Conservation (phyloP, 2,329 filamentous ascomycete genomes). For the Bipolaris zeicola region DNA sequence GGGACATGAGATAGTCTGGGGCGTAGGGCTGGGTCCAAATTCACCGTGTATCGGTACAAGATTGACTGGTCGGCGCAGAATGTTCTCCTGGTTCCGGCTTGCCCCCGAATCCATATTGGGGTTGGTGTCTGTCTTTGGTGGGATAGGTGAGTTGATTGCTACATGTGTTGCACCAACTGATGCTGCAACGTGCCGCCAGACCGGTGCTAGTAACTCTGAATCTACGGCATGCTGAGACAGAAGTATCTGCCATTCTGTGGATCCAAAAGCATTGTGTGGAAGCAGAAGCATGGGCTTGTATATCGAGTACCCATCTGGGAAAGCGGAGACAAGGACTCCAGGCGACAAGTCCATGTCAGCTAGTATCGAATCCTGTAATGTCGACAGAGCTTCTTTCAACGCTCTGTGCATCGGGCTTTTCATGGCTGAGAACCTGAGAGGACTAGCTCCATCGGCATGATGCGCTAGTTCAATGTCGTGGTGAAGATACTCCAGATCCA, state of each 20-base stretch:
- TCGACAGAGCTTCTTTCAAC: constrained; percentile 21
- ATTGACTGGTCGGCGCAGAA: constrained; percentile 73
- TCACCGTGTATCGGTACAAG: constrained; percentile 73
- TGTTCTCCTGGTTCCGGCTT: constrained; percentile 56
- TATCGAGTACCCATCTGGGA: constrained; percentile 56
- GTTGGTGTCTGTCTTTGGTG: constrained; percentile 27
- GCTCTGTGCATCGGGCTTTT: constrained; percentile 33
- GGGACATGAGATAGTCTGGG: constrained; percentile 28
- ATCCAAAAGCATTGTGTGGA: constrained; percentile 53
- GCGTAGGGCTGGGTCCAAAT: constrained; percentile 64
- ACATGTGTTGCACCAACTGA: constrained; percentile 60
- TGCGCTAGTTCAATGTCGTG: constrained; percentile 21
- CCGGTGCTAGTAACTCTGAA: constrained; percentile 32
- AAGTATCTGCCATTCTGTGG: constrained; percentile 42
- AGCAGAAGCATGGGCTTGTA: constrained; percentile 65
- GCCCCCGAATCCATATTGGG: neutral
- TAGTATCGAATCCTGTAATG: constrained; percentile 21
- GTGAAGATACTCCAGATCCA: constrained; percentile 17
- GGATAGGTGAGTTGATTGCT: constrained; percentile 64
- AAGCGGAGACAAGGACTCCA: constrained; percentile 23
- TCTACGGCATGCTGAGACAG: constrained; percentile 29
- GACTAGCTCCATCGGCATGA: neutral
- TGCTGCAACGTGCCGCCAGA: constrained; percentile 38
- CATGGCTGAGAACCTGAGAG: neutral
- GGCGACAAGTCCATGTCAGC: constrained; percentile 20